Base-by-base conservation (phyloP, 371 early-diverging fungal genomes). In the Rhizomucor miehei region DNA sequence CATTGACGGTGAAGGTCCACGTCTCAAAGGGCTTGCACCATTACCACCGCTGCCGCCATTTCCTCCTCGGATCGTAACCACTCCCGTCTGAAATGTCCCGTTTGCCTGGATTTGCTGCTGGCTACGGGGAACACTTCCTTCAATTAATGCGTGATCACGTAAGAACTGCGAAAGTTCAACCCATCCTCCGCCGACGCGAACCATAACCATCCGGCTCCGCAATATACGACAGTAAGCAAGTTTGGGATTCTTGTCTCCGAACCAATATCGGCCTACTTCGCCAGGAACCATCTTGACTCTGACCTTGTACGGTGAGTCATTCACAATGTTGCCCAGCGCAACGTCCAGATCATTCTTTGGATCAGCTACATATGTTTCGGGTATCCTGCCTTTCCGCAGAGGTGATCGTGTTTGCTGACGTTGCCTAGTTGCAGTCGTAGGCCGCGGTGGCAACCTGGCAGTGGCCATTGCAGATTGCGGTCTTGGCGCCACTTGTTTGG, bases 181-280 rank as follows among this genome's bases (percentile, higher is more conserved):
- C 90, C 90, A 90, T 17, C 90, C 90, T 55, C 90, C 90, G 13
- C 90, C 90, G 1, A 90, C 86, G 25, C 90, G 82, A 24, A 90
- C 89, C 88, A 90, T 88, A 36, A 90, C 89, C 75, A 82, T 81
- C 1, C 82, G 73, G 45, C 81, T 81, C 44, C 81, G 66, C 39
- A 90, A 63, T 25, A 89, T 79, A 48, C 89, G 85, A 49, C 90
- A 90, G 58, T 84, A 87, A 16, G 84, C 86, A 12, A 87, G 55
- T 55, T 87, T 86, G 13, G 87, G 87, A 54, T 87, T 84, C 24
- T 76, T 62, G 19, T 84, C 82, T 19, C 89, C 89, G 71, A 89
- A 87, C 82, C 85, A 81, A 63, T 90, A 88, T 37, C 81, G 74
- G 20, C 87, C 89, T 1, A 78, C 80, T 56, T 88, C 88, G 8